Conservation (phyloP, 768 basidiomycete genomes). For the Boletus tylopilopsis region DNA sequence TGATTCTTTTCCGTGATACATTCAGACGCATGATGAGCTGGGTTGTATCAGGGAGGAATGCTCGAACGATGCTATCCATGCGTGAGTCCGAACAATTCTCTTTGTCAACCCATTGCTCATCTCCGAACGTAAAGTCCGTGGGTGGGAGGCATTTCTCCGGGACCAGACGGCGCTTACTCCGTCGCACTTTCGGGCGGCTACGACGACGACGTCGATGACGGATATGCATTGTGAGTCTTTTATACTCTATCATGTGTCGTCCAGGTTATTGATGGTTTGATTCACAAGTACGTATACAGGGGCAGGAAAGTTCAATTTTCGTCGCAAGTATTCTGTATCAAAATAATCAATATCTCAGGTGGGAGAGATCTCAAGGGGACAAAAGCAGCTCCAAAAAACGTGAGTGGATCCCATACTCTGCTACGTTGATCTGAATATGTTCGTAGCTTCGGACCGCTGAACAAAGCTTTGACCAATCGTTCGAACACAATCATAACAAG, state of each 20-base stretch:
- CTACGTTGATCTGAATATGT: background rate
- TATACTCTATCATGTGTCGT: background rate
- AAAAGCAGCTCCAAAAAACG: constrained; percentile 78
- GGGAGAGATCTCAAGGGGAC: constrained; percentile 89
- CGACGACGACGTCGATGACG: constrained; percentile 79
- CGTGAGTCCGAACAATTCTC: constrained; percentile 47
- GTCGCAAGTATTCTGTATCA: background rate
- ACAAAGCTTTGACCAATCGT: constrained; percentile 80
- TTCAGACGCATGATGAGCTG: background rate
- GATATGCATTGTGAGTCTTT: constrained; percentile 72
- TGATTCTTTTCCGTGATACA: no score
- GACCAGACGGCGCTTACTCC: constrained; percentile 71
- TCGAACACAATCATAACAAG: constrained; percentile 69
- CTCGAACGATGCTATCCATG: constrained; percentile 77
- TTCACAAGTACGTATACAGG: constrained; percentile 70
- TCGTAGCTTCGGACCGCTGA: constrained; percentile 80
- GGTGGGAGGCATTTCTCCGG: constrained; percentile 72
- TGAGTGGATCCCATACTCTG: constrained; percentile 29
- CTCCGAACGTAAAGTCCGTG: constrained; percentile 50
- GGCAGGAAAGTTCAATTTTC: constrained; percentile 43
- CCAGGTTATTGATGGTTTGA: background rate
- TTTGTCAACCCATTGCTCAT: background rate
- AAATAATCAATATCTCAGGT: constrained; percentile 37
- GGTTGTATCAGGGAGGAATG: constrained; percentile 47
- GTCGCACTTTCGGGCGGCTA: constrained; percentile 89